phyloP scores from a whole-genome alignment of 2,329 filamentous ascomycete species.

The Nothomitra cinnamomea region DNA sequence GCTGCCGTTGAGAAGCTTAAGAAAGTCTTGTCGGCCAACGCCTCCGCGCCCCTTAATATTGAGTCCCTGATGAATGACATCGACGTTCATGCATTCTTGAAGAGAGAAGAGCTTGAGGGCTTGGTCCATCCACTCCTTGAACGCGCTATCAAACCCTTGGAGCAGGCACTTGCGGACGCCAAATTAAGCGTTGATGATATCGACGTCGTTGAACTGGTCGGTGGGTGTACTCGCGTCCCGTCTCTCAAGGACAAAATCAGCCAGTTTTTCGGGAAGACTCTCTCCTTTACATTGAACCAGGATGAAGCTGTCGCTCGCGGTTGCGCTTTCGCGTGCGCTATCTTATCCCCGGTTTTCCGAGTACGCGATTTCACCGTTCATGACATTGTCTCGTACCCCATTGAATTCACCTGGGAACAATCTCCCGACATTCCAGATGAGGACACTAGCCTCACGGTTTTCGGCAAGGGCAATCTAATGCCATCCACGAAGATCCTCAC shows the following conservation, averaged over 20 bases:
- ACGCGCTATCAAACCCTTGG: conserved; percentile 55
- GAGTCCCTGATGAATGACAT: conserved; percentile 98
- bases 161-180: conserved; percentile 86
- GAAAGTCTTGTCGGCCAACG: conserved; percentile 95
- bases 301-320: conserved; percentile 93
- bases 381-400: conserved; percentile 95
- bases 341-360: conserved; percentile 92
- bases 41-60: conserved; percentile 81
- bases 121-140: conserved; percentile 72
- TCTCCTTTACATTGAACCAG: conserved; percentile 95
- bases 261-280: conserved; percentile 76
- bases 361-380: conserved; percentile 96
- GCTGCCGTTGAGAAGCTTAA: conserved; percentile 92
- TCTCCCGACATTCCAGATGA: conserved; percentile 95
- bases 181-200: conserved; percentile 86
- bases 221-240: conserved; percentile 86
- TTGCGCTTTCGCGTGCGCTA: conserved; percentile 93
- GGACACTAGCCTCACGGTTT: conserved; percentile 91
- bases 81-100: conserved; percentile 77
- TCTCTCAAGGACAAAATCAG: conserved; percentile 80
- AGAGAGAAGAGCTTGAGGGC: conserved; percentile 84
- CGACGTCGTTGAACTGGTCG: conserved; percentile 81
- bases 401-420: conserved; percentile 98
- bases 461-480: conserved; percentile 92
- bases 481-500: conserved; percentile 98